Evolutionary conservation across 441 rosid species (phyloP), one percentile per base, ranked within the genome.

Genomic region (Gossypium armourianum): DNA sequence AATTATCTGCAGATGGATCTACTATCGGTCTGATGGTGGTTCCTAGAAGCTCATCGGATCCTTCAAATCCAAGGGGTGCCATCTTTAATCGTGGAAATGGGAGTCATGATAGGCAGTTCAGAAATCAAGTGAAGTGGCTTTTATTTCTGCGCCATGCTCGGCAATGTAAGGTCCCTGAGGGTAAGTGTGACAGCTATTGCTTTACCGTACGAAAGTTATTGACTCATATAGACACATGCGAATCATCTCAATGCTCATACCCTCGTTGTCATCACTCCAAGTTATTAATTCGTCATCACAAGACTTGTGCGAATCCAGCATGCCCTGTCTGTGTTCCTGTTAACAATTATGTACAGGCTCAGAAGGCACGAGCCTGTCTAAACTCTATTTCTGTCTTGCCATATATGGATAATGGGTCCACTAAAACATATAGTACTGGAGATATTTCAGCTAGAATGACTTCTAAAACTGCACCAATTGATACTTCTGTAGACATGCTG

Each of bases 291-390:
- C 79, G 68, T 68, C 99, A 96, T 81, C 81, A 86, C 73, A 90
- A 76, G 76, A 82, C 66, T 60, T 95, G 99, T 81, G 79, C 66
- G 76, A 93, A 92, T 75, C 59, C 80, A 16, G 69, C 84, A 19
- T 96, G 99, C 83, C 99, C 98, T 69, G 99, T 93, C 76, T 96
- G 99, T 78, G 76, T 91, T 81, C 96, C 96, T 72, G 96, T 93
- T 24, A 96, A 85, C 74, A 78, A 76, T 36, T 90, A 76, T 81
- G 16, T 86, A 62, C 89, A 84, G 79, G 82, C 77, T 66, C 69
- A 72, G 47, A 92, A 80, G 84, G 82, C 86, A 54, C 84, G 78
- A 12, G 78, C 79, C 20, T 86, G 82, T 79, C 72, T 76, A 47
- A 86, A 83, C 77, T 59, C 80, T 49, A 78, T 81, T 70, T 75